These are phyloP conservation scores for Cicer chorassanicum DNA, from an alignment of 306 rosid species.

Conservation along the genomic window DNA sequence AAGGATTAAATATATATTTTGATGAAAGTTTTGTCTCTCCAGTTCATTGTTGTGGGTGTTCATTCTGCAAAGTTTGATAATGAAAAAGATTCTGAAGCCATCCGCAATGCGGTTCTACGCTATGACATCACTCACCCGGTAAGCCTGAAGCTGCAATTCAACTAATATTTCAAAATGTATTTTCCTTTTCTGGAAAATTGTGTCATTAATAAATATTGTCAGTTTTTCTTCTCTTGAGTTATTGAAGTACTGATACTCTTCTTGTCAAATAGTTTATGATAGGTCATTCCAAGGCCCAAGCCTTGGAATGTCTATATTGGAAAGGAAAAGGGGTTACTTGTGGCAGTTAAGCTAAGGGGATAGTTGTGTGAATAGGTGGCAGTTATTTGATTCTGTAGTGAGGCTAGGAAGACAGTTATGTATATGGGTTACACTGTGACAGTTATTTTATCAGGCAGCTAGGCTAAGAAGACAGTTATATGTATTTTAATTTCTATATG, in stretches of 20 bases:
- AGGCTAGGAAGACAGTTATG: background rate
- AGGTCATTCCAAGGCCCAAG: background rate
- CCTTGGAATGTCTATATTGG: background rate
- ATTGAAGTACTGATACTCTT: background rate
- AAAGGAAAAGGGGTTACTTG: background rate
- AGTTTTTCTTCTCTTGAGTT: conserved; percentile 19
- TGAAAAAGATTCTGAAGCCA: conserved; percentile 96
- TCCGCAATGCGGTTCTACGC: conserved; percentile 95
- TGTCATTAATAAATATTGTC: conserved; percentile 30
- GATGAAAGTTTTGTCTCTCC: conserved; percentile 46
- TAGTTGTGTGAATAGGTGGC: background rate
- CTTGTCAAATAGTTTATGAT: background rate
- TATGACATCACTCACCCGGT: conserved; percentile 93
- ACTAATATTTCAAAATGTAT: conserved; percentile 10
- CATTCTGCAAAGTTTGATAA: conserved; percentile 98
- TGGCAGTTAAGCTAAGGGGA: background rate
- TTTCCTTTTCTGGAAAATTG: background rate
- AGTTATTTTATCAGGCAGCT: background rate
- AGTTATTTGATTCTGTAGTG: background rate
- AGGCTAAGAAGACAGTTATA: background rate
- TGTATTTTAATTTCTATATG: conserved; percentile 1
- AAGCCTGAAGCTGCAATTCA: conserved; percentile 48
- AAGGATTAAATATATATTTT: conserved; percentile 13
- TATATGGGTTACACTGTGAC: background rate
- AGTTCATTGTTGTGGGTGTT: conserved; percentile 94